A percentile compares a stretch with the other conserved stretches of the same genome.
These are phyloP conservation scores for Piper longum DNA, from an alignment of 164 flowering plant species.

Conservation along the genomic window DNA sequence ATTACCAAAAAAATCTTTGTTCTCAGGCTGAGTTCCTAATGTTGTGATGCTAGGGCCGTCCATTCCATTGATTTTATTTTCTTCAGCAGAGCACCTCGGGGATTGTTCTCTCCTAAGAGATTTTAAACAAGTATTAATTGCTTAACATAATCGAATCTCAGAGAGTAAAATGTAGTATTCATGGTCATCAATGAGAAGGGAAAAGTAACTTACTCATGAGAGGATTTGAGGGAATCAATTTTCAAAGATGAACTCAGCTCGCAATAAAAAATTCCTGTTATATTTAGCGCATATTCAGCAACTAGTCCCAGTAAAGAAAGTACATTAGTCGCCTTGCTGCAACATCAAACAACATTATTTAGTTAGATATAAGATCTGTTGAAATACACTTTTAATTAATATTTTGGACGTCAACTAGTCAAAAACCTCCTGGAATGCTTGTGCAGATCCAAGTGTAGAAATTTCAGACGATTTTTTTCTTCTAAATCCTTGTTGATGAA, in stretches of 20 bases:
- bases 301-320: constrained; percentile 50
- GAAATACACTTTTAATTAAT: neutral
- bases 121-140: neutral
- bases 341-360: constrained; percentile 5
- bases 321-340: constrained; percentile 60
- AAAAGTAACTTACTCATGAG: constrained; percentile 33
- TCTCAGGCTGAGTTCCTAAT: constrained; percentile 14
- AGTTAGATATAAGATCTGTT: constrained; percentile 3
- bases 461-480: constrained; percentile 54
- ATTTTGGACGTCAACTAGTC: constrained; percentile 1
- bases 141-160: neutral
- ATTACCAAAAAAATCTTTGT: constrained; percentile 9
- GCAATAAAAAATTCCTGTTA: constrained; percentile 68
- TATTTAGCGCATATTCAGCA: constrained; percentile 49
- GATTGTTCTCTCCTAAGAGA: constrained; percentile 19
- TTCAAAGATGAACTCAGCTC: constrained; percentile 29
- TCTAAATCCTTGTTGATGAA: constrained; percentile 49
- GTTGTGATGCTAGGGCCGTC: constrained; percentile 22
- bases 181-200: neutral
- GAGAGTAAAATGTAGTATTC: neutral
- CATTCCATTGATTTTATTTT: constrained; percentile 9
- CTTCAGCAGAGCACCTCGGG: constrained; percentile 10
- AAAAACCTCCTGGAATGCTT: constrained; percentile 59
- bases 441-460: constrained; percentile 84
- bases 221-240: constrained; percentile 16